Conservation (phyloP, 1,284 basidiomycete species). For the Apiotrichum montevideense region DNA sequence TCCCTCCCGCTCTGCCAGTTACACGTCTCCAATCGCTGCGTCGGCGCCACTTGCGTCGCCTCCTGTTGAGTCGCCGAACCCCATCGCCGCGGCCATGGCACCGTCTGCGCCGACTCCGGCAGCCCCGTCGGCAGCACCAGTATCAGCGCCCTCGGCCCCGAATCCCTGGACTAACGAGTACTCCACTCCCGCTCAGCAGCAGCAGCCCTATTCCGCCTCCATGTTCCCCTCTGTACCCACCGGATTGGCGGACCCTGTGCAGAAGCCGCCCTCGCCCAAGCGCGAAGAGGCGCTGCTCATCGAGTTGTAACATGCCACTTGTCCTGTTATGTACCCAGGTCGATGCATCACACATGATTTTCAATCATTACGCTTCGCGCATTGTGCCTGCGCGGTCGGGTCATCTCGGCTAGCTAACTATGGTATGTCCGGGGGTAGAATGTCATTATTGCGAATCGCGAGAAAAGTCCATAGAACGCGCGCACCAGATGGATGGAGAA, state of each 20-base stretch:
- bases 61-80: background rate
- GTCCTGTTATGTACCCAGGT: background rate
- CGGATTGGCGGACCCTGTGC: constrained; percentile 58
- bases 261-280: constrained; percentile 51
- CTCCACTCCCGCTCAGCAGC: constrained; percentile 5
- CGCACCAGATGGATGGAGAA: no score
- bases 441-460: no score
- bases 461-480: no score
- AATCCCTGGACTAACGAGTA: background rate
- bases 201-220: constrained; percentile 10
- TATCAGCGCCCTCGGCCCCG: background rate
- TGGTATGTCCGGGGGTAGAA: no score
- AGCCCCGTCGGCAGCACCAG: background rate
- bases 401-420: no score
- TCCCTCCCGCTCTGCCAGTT: constrained; percentile 4
- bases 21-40: background rate
- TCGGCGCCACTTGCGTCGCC: constrained; percentile 3
- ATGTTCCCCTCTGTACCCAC: constrained; percentile 30
- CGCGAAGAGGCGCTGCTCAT: constrained; percentile 79
- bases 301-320: constrained; percentile 30
- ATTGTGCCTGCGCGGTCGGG: no score
- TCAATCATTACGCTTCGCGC: no score
- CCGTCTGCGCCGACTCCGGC: background rate
- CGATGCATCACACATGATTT: background rate
- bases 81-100: no score